Evolutionary conservation across 2,329 filamentous ascomycete genomes (phyloP).

Genomic region (Tolypocladium tundrense): DNA sequence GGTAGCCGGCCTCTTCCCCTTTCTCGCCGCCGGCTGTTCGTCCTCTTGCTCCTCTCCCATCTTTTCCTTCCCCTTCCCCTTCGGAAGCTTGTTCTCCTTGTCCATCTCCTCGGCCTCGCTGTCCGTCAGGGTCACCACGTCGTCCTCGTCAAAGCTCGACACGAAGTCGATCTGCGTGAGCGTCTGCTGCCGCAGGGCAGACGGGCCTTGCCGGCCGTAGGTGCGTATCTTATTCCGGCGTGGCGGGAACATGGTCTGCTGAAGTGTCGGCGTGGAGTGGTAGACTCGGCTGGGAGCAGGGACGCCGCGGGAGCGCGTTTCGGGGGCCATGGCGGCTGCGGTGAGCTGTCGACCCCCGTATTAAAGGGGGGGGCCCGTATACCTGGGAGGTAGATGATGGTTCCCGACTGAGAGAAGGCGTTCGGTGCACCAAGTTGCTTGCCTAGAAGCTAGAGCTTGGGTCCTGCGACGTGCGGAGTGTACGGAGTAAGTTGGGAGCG

Average conservation of each 20-base stretch:
- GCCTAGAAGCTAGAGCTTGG: not conserved
- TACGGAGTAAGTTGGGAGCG: not conserved
- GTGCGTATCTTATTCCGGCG: constrained; percentile 22
- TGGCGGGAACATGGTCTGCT: constrained; percentile 28
- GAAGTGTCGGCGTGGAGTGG: constrained; percentile 23
- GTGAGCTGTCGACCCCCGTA: not conserved
- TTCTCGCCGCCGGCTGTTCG: constrained; percentile 12
- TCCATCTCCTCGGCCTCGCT: constrained; percentile 15
- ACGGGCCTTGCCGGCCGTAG: constrained; percentile 18
- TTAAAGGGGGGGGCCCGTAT: not conserved
- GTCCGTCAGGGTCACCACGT: constrained; percentile 14
- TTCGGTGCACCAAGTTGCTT: not conserved
- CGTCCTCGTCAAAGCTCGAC: constrained; percentile 19
- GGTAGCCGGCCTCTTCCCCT: constrained; percentile 9
- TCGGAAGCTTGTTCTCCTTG: constrained; percentile 8
- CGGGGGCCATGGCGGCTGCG: constrained; percentile 20
- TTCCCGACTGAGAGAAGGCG: not conserved
- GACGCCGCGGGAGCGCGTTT: constrained; percentile 26
- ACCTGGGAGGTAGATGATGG: too few relatives aligned
- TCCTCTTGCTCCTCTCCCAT: constrained; percentile 6
- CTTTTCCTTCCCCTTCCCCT: not conserved
- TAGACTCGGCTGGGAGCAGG: constrained; percentile 27
- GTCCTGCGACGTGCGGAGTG: not conserved
- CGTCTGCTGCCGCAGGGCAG: constrained; percentile 27
- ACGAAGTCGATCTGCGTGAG: constrained; percentile 32